Conservation (phyloP, 2,329 filamentous ascomycete species). For the Beauveria sp. region DNA sequence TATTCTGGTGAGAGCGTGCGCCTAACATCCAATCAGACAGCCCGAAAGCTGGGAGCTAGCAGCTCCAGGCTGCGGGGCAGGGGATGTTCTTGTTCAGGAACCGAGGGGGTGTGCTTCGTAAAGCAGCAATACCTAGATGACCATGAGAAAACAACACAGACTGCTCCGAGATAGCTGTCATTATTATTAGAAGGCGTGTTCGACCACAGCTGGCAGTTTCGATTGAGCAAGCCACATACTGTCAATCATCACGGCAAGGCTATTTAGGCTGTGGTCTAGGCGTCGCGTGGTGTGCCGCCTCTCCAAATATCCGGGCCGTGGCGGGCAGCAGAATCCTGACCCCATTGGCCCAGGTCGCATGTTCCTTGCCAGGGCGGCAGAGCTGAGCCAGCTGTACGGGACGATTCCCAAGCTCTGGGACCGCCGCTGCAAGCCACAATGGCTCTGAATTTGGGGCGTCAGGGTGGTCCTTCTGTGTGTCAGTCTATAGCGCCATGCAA, state of each 20-base stretch:
- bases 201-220: neutral
- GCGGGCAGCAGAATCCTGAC: neutral
- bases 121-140: neutral
- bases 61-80: neutral
- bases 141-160: neutral
- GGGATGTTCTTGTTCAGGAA: neutral
- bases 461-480: neutral
- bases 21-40: conserved; percentile 15
- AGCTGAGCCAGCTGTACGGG: conserved; percentile 4
- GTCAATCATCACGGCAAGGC: neutral
- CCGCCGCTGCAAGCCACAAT: conserved; percentile 3
- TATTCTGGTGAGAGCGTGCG: conserved; percentile 9
- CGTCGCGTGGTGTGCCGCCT: neutral
- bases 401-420: neutral
- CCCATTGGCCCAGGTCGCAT: neutral
- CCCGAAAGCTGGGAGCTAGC: neutral
- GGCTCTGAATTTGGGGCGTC: neutral
- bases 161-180: neutral
- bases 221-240: neutral
- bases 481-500: neutral
- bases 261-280: neutral
- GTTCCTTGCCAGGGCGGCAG: neutral
- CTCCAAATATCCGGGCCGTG: conserved; percentile 6
- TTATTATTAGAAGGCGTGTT: neutral
- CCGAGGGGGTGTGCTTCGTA: neutral